A percentile compares a stretch with the other conserved stretches of the same genome.
phyloP scores from a whole-genome alignment of 2,329 filamentous ascomycete species.

The Xylariaceae sp. region DNA sequence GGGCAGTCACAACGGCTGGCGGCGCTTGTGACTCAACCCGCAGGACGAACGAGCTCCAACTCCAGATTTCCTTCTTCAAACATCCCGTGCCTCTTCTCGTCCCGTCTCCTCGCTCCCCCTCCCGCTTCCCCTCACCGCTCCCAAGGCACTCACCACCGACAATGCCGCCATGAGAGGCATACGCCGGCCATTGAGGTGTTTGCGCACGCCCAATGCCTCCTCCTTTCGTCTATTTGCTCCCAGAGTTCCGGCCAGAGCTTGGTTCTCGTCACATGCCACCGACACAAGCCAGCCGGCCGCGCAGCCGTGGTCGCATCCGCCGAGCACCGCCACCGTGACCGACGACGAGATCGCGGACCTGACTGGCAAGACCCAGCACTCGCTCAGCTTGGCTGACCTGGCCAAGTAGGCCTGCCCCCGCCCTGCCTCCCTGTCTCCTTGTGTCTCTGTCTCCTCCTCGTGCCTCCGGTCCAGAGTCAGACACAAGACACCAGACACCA shows the following conservation, averaged over 20 bases:
- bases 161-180: slow-evolving; percentile 42
- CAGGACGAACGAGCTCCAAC: background rate
- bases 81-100: background rate
- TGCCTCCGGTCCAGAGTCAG: too few species aligned
- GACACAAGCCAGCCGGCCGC: background rate
- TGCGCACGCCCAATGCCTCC: slow-evolving; percentile 18
- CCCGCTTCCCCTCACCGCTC: slow-evolving; percentile 6
- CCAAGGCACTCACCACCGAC: slow-evolving; percentile 8
- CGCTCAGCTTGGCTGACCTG: slow-evolving; percentile 78
- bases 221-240: background rate
- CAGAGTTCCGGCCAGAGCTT: too few species aligned
- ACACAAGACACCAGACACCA: too few species aligned
- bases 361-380: slow-evolving; percentile 69
- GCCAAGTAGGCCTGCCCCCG: slow-evolving; percentile 66
- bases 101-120: background rate
- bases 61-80: background rate
- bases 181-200: slow-evolving; percentile 31
- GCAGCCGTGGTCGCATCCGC: slow-evolving; percentile 31
- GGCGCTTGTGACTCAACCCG: background rate
- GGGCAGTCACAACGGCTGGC: too few species aligned
- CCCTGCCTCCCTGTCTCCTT: background rate
- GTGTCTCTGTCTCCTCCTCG: slow-evolving; percentile 1
- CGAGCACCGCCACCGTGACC: slow-evolving; percentile 42
- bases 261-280: background rate
- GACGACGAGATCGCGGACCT: slow-evolving; percentile 74